phyloP scores from a whole-genome alignment of 805 yeast genomes.

The Pichia rugopelliculosa region DNA sequence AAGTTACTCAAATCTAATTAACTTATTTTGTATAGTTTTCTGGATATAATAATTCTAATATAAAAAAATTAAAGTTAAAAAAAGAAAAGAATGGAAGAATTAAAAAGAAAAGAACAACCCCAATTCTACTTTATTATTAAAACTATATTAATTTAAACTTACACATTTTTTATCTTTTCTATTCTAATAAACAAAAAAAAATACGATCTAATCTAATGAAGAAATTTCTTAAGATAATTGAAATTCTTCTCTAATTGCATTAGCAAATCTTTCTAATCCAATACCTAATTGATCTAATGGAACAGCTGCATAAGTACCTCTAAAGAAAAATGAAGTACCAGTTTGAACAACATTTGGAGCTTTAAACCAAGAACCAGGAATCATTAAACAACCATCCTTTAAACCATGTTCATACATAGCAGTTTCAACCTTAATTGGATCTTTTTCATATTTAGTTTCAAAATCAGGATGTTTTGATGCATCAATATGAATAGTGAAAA shows the following conservation, averaged over 20 bases:
- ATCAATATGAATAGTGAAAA: slow-evolving; percentile 67
- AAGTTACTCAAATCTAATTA: slow-evolving; percentile 40
- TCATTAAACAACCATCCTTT: slow-evolving; percentile 57
- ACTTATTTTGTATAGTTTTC: slow-evolving; percentile 10
- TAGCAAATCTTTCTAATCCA: slow-evolving; percentile 64
- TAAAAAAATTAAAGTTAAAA: slow-evolving; percentile 1
- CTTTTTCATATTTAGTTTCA: slow-evolving; percentile 44
- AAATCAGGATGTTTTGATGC: slow-evolving; percentile 76
- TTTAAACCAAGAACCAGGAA: slow-evolving; percentile 81
- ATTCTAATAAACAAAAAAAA: not conserved
- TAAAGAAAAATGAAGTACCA: slow-evolving; percentile 58
- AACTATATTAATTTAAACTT: not conserved
- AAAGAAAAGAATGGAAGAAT: not conserved
- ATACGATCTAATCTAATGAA: not conserved
- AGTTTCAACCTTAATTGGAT: slow-evolving; percentile 57
- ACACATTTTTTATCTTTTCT: not conserved
- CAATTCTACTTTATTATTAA: no score
- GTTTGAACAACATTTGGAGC: slow-evolving; percentile 39
- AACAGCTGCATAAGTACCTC: slow-evolving; percentile 87
- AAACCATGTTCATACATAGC: slow-evolving; percentile 57
- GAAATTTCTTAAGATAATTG: slow-evolving; percentile 22
- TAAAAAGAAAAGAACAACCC: no score
- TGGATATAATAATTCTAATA: slow-evolving; percentile 5
- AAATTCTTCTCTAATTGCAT: slow-evolving; percentile 52
- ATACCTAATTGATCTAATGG: slow-evolving; percentile 52